Evolutionary conservation across 2,329 filamentous ascomycete genomes (phyloP).

Genomic region (Arthrobotrys pseudoclavata): DNA sequence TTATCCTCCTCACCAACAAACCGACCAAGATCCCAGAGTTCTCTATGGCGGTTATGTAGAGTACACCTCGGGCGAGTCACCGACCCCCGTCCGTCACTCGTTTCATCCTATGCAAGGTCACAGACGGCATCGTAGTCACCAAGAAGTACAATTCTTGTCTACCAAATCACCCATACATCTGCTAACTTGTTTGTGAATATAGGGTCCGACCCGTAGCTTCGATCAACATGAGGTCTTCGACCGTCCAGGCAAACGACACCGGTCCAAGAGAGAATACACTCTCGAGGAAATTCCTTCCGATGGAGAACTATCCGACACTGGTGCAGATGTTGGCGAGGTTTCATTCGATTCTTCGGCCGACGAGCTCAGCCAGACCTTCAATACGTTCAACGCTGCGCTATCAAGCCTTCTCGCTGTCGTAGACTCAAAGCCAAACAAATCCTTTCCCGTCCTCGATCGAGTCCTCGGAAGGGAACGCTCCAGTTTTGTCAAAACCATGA

Average conservation of each 20-base stretch:
- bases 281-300: constrained; percentile 43
- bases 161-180: neutral
- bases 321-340: constrained; percentile 56
- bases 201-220: constrained; percentile 15
- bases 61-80: constrained; percentile 44
- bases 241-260: constrained; percentile 54
- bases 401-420: constrained; percentile 59
- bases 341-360: constrained; percentile 36
- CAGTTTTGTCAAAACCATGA: constrained; percentile 66
- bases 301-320: constrained; percentile 57
- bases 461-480: constrained; percentile 60
- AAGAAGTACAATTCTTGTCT: constrained; percentile 28
- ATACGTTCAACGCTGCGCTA: constrained; percentile 60
- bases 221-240: constrained; percentile 29
- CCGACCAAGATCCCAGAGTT: constrained; percentile 30
- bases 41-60: constrained; percentile 50
- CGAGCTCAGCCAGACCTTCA: constrained; percentile 56
- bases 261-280: constrained; percentile 32
- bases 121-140: constrained; percentile 20
- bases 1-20: neutral
- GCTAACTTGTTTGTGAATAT: neutral
- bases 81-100: constrained; percentile 10
- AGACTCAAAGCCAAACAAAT: constrained; percentile 17
- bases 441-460: constrained; percentile 51
- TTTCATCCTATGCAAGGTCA: constrained; percentile 5